phyloP scores from a whole-genome alignment of 306 rosid species.

The Abrus pulchellus region DNA sequence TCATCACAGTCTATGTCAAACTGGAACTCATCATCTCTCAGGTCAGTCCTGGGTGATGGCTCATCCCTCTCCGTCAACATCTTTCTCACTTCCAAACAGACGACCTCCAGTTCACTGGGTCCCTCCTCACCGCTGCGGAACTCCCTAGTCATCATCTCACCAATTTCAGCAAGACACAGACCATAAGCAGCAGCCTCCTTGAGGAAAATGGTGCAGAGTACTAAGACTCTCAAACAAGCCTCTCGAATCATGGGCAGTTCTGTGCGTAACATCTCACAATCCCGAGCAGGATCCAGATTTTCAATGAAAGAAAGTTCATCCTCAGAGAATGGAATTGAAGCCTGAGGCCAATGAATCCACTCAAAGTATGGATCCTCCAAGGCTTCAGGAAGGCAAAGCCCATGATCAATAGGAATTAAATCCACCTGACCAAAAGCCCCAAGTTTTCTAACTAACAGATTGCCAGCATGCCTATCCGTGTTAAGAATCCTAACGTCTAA shows the following conservation, averaged over 20 bases:
- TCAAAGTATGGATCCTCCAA: slow-evolving; percentile 97
- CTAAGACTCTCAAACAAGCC: slow-evolving; percentile 89
- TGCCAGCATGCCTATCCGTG: slow-evolving; percentile 98
- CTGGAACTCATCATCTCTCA: slow-evolving; percentile 65
- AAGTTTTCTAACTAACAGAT: slow-evolving; percentile 86
- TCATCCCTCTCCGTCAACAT: slow-evolving; percentile 73
- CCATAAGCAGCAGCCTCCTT: slow-evolving; percentile 84
- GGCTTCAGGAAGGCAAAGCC: slow-evolving; percentile 93
- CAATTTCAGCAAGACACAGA: slow-evolving; percentile 93
- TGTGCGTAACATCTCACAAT: slow-evolving; percentile 76
- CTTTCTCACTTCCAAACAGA: slow-evolving; percentile 87
- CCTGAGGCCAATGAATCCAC: slow-evolving; percentile 99
- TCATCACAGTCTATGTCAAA: slow-evolving; percentile 85
- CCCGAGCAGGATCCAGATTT: slow-evolving; percentile 66
- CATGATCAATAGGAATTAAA: slow-evolving; percentile 96
- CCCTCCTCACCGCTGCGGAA: slow-evolving; percentile 88
- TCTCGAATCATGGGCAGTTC: slow-evolving; percentile 98
- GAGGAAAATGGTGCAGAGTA: slow-evolving; percentile 90
- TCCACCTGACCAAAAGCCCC: slow-evolving; percentile 94
- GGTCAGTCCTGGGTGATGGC: slow-evolving; percentile 65
- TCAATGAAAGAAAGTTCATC: slow-evolving; percentile 86
- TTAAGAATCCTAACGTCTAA: slow-evolving; percentile 96
- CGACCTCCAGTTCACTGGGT: slow-evolving; percentile 93
- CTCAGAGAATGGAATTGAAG: slow-evolving; percentile 93
- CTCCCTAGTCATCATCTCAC: slow-evolving; percentile 99